Evolutionary conservation across 352 stramenopile species (phyloP).

Genomic region (Phytophthora cryptogea): DNA sequence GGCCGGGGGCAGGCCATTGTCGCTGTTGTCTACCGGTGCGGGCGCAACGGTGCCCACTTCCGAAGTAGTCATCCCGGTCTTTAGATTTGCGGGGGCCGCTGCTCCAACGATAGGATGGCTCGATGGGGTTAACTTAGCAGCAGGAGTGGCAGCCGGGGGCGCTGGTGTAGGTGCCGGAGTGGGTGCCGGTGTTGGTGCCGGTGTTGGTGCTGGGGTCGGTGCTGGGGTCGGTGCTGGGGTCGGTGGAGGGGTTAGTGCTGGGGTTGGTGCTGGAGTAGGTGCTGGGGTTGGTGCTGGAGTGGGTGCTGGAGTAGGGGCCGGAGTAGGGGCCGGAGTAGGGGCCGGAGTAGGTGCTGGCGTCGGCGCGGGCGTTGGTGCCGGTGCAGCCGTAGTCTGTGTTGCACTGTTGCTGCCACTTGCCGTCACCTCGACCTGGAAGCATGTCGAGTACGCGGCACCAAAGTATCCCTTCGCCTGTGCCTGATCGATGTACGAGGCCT

Average conservation of each 20-base stretch:
- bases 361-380: slow-evolving; percentile 1
- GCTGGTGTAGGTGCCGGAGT: slow-evolving; percentile 3
- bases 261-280: neutral
- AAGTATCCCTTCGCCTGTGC: slow-evolving; percentile 58
- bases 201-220: slow-evolving; percentile 2
- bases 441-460: slow-evolving; percentile 68
- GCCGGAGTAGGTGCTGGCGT: neutral
- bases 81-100: neutral
- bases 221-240: slow-evolving; percentile 8
- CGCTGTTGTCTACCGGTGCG: slow-evolving; percentile 6
- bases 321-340: slow-evolving; percentile 1
- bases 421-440: slow-evolving; percentile 68
- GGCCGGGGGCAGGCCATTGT: slow-evolving; percentile 6
- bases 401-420: slow-evolving; percentile 4
- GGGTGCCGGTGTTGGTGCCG: neutral
- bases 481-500: slow-evolving; percentile 52
- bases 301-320: neutral
- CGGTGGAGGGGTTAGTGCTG: neutral
- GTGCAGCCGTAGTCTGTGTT: neutral
- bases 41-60: slow-evolving; percentile 14
- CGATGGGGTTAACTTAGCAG: neutral
- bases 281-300: neutral
- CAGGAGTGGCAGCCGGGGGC: neutral
- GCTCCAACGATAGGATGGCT: slow-evolving; percentile 14
- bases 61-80: neutral